Evolutionary conservation across 2,329 filamentous ascomycete species (phyloP).

Genomic region (Cladophialophora immunda): DNA sequence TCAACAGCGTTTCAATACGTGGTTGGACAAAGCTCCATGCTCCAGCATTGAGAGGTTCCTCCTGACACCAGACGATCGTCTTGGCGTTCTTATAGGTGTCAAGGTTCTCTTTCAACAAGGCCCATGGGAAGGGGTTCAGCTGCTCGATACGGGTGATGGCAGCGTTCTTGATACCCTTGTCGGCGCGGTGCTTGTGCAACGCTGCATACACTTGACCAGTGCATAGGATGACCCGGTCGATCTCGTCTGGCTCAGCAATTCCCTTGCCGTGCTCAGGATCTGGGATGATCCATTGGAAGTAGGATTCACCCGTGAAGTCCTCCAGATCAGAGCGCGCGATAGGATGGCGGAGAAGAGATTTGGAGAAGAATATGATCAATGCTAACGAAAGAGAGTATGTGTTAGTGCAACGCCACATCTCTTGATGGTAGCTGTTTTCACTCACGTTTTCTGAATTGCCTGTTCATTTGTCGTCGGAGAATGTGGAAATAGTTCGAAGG

Average conservation of each 20-base stretch:
- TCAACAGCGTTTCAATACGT: conserved; percentile 93
- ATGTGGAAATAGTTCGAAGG: conserved; percentile 97
- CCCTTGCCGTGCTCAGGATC: conserved; percentile 82
- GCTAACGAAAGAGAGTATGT: conserved; percentile 59
- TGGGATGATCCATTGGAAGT: conserved; percentile 96
- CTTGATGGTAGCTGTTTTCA: conserved; percentile 39
- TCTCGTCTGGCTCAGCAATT: conserved; percentile 82
- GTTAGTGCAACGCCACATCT: conserved; percentile 12
- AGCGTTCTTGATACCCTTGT: conserved; percentile 86
- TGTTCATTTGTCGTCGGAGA: conserved; percentile 95
- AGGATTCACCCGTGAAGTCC: conserved; percentile 87
- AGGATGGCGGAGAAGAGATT: conserved; percentile 93
- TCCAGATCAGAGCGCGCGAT: conserved; percentile 88
- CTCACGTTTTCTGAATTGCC: conserved; percentile 98
- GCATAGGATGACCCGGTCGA: conserved; percentile 94
- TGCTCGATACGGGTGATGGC: conserved; percentile 97
- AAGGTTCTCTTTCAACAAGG: conserved; percentile 93
- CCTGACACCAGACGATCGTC: conserved; percentile 96
- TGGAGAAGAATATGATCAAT: conserved; percentile 97
- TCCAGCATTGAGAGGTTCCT: conserved; percentile 96
- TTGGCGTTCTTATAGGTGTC: conserved; percentile 97
- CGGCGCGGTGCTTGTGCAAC: conserved; percentile 87
- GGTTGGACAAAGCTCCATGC: conserved; percentile 98
- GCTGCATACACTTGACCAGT: conserved; percentile 92
- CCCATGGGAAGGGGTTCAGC: conserved; percentile 98